Evolutionary conservation across 2,329 filamentous ascomycete genomes (phyloP).

Genomic region (Claviceps monticola): DNA sequence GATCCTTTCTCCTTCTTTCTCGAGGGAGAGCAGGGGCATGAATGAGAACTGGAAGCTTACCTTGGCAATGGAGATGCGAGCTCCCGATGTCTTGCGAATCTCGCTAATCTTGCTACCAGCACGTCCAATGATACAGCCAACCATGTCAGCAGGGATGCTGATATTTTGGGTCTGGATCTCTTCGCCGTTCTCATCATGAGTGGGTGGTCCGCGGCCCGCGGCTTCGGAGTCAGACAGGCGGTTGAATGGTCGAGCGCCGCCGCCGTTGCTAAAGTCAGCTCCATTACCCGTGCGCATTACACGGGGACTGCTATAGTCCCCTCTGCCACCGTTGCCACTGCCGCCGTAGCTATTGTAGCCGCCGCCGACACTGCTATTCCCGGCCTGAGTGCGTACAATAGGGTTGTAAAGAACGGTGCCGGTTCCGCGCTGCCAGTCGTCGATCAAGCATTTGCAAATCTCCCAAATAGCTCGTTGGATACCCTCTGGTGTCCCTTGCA

Average conservation of each 20-base stretch:
- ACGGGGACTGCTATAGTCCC: conserved; percentile 49
- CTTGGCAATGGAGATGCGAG: conserved; percentile 95
- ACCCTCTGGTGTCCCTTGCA: conserved; percentile 86
- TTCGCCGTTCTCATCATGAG: conserved; percentile 90
- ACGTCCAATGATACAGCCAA: conserved; percentile 96
- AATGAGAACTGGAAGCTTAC: conserved; percentile 21
- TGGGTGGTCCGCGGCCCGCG: conserved; percentile 65
- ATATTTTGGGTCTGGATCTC: conserved; percentile 99
- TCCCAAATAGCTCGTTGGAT: conserved; percentile 97
- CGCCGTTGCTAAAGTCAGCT: conserved; percentile 87
- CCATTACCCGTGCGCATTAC: conserved; percentile 94
- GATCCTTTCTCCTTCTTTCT: background rate
- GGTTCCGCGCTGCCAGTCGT: conserved; percentile 94
- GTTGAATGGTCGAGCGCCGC: conserved; percentile 48
- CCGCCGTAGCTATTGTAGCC: conserved; percentile 23
- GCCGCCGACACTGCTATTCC: conserved; percentile 32
- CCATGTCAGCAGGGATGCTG: conserved; percentile 98
- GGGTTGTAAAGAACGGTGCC: conserved; percentile 97
- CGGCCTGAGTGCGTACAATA: conserved; percentile 68
- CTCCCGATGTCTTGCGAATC: conserved; percentile 91
- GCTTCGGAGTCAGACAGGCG: conserved; percentile 77
- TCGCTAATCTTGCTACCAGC: conserved; percentile 96
- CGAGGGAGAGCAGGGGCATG: too few species aligned
- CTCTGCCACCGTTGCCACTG: conserved; percentile 22
- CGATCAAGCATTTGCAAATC: conserved; percentile 95